Evolutionary conservation across 345 rosid genomes (phyloP).

Genomic region (Eucalyptus lansdowneana): DNA sequence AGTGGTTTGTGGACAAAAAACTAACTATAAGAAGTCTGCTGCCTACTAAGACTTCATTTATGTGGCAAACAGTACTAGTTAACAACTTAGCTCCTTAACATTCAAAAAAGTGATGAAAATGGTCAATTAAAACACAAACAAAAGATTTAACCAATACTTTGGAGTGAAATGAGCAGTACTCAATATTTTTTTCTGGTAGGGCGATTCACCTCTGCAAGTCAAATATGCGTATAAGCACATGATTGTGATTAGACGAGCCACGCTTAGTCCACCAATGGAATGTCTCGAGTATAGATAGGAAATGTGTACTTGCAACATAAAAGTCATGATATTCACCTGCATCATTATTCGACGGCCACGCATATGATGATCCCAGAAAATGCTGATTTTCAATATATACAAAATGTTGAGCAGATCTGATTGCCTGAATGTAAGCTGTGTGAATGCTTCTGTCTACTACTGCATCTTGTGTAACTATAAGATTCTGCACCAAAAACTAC

Average conservation of each 20-base stretch:
- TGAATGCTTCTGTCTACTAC: conserved; percentile 94
- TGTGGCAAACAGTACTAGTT: background rate
- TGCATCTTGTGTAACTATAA: conserved; percentile 41
- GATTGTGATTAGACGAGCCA: background rate
- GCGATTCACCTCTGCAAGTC: background rate
- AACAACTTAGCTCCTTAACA: background rate
- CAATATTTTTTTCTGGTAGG: background rate
- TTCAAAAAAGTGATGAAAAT: background rate
- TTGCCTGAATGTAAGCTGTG: conserved; percentile 86
- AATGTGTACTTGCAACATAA: background rate
- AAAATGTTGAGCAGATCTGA: conserved; percentile 94
- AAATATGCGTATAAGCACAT: background rate
- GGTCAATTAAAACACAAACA: background rate
- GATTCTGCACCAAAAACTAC: conserved; percentile 45
- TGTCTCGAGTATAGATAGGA: background rate
- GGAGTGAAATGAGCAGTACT: background rate
- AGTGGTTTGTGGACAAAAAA: background rate
- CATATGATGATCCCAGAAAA: conserved; percentile 96
- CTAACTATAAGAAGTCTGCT: background rate
- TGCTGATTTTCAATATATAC: conserved; percentile 97
- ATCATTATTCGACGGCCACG: conserved; percentile 70
- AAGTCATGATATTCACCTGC: conserved; percentile 44
- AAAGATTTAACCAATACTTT: background rate
- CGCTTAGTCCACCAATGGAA: background rate
- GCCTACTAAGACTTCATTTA: background rate